phyloP scores from a whole-genome alignment of 768 basidiomycete genomes.

The Calocera cornea region DNA sequence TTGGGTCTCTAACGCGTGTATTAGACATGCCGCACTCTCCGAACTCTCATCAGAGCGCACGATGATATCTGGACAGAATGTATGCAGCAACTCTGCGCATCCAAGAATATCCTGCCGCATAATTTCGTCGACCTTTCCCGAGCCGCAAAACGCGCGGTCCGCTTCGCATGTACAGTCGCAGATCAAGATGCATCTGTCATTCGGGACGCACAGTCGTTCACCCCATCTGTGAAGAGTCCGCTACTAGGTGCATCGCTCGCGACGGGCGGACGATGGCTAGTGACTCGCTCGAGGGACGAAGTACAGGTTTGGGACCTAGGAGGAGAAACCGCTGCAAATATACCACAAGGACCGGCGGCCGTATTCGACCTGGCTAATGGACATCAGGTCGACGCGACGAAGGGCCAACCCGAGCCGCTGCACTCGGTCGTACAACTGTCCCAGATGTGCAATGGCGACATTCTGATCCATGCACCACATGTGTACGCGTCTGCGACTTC shows the following conservation, averaged over 20 bases:
- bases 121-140: no score
- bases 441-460: not conserved
- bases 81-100: no score
- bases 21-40: no score
- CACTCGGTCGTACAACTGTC: not conserved
- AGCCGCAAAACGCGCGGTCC: no score
- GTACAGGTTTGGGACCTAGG: not conserved
- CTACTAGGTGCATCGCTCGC: not conserved
- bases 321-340: not conserved
- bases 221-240: no score
- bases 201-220: no score
- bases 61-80: no score
- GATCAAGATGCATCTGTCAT: no score
- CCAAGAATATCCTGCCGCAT: no score
- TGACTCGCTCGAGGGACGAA: not conserved
- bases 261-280: not conserved
- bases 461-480: not conserved
- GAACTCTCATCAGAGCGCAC: no score
- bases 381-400: not conserved
- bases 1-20: no score
- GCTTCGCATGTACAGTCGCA: no score
- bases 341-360: not conserved
- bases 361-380: not conserved
- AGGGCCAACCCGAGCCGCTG: not conserved
- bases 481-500: not conserved